Percentiles rank a stretch among this genome's conserved stretches.
Evolutionary conservation across 2,329 filamentous ascomycete species (phyloP).

Genomic region (Daldinia eschscholtzii): DNA sequence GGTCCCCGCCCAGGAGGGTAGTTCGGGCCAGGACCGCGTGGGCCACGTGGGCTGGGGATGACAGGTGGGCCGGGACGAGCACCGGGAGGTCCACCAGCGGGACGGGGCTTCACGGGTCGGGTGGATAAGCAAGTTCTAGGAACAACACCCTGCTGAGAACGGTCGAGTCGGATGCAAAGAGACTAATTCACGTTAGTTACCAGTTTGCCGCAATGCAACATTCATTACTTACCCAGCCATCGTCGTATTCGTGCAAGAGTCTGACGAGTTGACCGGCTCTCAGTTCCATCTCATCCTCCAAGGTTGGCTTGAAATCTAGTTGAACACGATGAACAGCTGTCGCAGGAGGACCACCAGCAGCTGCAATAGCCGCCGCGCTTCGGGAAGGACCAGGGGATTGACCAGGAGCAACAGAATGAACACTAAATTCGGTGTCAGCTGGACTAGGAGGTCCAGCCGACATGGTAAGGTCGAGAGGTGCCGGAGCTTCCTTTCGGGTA

Average conservation of each 20-base stretch:
- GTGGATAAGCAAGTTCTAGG: constrained; percentile 94
- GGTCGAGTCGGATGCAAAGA: constrained; percentile 90
- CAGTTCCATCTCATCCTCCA: constrained; percentile 91
- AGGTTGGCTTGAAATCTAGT: constrained; percentile 91
- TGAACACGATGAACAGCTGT: constrained; percentile 89
- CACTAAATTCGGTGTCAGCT: constrained; percentile 72
- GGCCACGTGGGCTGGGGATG: constrained; percentile 57
- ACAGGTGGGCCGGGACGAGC: constrained; percentile 66
- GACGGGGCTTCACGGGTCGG: constrained; percentile 88
- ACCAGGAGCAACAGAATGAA: constrained; percentile 65
- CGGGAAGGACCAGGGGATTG: constrained; percentile 60
- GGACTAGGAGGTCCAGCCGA: constrained; percentile 67
- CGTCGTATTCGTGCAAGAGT: constrained; percentile 94
- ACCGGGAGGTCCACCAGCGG: constrained; percentile 61
- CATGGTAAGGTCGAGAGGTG: constrained; percentile 67
- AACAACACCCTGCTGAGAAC: constrained; percentile 91
- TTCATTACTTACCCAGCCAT: constrained; percentile 85
- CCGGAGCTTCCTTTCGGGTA: constrained; percentile 65
- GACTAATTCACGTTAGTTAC: constrained; percentile 66
- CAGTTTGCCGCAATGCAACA: constrained; percentile 26
- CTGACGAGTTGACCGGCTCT: constrained; percentile 85
- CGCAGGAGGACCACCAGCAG: constrained; percentile 69
- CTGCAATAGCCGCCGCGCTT: constrained; percentile 71
- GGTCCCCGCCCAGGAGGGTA: constrained; percentile 54
- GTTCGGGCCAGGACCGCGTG: constrained; percentile 53